These are phyloP conservation scores for Filobasidium uniguttulatum DNA, from an alignment of 1,284 basidiomycete genomes.

Conservation along the genomic window DNA sequence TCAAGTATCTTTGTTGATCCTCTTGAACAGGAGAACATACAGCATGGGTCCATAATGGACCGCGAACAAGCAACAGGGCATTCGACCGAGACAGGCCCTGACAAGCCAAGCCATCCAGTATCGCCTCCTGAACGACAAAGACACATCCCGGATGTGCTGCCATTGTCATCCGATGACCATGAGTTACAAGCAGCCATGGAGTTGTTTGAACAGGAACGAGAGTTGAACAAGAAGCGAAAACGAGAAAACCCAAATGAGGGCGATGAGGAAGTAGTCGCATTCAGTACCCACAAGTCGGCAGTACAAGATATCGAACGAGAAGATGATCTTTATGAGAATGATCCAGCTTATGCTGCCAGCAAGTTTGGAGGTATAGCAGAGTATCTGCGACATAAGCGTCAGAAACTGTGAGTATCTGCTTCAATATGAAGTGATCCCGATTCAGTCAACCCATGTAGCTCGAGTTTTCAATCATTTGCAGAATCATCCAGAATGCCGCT, in stretches of 20 bases:
- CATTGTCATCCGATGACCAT: not conserved
- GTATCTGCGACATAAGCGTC: constrained; percentile 79
- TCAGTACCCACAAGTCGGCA: not conserved
- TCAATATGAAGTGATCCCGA: not conserved
- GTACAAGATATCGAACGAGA: not conserved
- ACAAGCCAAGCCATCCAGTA: too few relatives aligned
- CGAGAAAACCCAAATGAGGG: not conserved
- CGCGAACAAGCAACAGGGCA: too few relatives aligned
- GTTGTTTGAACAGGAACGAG: not conserved
- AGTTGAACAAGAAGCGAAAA: not conserved
- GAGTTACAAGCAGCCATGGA: not conserved
- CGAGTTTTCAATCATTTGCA: constrained; percentile 2
- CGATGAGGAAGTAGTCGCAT: not conserved
- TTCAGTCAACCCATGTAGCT: not conserved
- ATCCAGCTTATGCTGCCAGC: constrained; percentile 54
- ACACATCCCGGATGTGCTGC: too few relatives aligned
- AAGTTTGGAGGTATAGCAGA: constrained; percentile 70
- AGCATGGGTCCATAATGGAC: too few relatives aligned
- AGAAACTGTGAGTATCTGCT: constrained; percentile 46
- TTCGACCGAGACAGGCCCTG: too few relatives aligned
- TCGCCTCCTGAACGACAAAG: too few relatives aligned
- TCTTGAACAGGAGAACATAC: too few relatives aligned
- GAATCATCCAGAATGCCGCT: constrained; percentile 62
- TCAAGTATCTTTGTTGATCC: too few relatives aligned
- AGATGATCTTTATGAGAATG: constrained; percentile 19